Base-by-base conservation (phyloP, 2,329 filamentous ascomycete genomes). In the Purpureocillium lavendulum region DNA sequence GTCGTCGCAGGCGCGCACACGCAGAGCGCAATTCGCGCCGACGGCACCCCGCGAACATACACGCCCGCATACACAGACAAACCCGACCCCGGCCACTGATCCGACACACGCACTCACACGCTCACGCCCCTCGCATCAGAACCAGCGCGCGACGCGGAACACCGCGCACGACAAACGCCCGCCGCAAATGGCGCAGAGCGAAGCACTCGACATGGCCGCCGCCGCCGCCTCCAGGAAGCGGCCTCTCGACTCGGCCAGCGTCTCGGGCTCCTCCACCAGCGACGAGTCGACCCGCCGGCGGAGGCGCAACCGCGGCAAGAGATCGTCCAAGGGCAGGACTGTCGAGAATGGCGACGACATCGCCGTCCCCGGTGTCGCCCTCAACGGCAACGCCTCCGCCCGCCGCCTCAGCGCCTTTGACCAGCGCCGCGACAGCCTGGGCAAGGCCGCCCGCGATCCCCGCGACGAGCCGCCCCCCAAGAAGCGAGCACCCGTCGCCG, bases 401-500 rank as follows among this genome's bases (percentile, higher is more conserved):
- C 48, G 47, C 35, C 54, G 50, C 18, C 39, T 49, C 4, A 48
- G 47, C 21, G 53, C 56, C 7, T 60, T 58, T 8, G 50, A 54
- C 16, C 63, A 69, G 55, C 66, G 74, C 35, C 65, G 70, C 41
- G 65, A 67, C 32, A 80, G 74, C 56, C 52, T 79, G 40, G 74
- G 71, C 62, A 78, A 78, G 48, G 73, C 76, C 4, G 75, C 75
- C n/a, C 65, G 76, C 43, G 77, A 80, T 51, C 73, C 74, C 13
- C 65, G 73, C 42, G 76, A 80, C 51, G 67, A 75, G 49, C 69
- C 70, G 2, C 53, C 60, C 3, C 47, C 54, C 35, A 64, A 61
- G 54, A 64, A 64, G 55, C 61, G 59, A 47, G 33, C 48, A 14
- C 13, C 53, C 29, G 41, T 39, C 16, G 45, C 48, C 17, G 44